Evolutionary conservation across 345 rosid genomes (phyloP).

Genomic region (Anacardium occidentale): DNA sequence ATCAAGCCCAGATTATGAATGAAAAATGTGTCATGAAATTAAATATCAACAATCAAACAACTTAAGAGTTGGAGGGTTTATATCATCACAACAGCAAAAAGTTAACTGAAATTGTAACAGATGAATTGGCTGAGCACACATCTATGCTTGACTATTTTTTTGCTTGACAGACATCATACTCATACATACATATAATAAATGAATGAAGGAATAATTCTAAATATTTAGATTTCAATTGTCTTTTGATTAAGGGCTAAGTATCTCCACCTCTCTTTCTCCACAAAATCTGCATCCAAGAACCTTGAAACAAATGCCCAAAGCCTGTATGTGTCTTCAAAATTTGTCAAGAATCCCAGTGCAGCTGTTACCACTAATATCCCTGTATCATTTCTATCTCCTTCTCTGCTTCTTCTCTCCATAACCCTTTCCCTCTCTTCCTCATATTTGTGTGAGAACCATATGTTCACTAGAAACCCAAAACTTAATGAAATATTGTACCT

Average conservation of each 20-base stretch:
- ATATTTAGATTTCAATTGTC: slow-evolving; percentile 41
- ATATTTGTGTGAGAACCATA: slow-evolving; percentile 33
- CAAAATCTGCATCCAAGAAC: slow-evolving; percentile 89
- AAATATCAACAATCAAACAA: too few species aligned
- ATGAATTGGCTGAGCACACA: too few species aligned
- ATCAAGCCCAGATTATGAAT: too few species aligned
- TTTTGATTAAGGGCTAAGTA: slow-evolving; percentile 66
- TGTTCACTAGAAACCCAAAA: slow-evolving; percentile 45
- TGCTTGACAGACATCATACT: slow-evolving; percentile 1
- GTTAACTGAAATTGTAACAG: too few species aligned
- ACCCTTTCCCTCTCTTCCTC: slow-evolving; percentile 31
- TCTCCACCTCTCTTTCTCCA: slow-evolving; percentile 93
- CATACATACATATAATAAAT: neutral
- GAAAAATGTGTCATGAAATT: too few species aligned
- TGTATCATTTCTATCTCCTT: slow-evolving; percentile 10
- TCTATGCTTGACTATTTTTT: too few species aligned
- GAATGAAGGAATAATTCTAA: slow-evolving; percentile 19
- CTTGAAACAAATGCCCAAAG: slow-evolving; percentile 76
- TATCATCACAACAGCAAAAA: too few species aligned
- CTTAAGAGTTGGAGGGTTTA: too few species aligned
- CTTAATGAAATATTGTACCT: slow-evolving; percentile 57
- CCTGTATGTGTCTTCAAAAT: slow-evolving; percentile 71
- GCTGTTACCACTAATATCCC: slow-evolving; percentile 57
- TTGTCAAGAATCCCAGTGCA: slow-evolving; percentile 64
- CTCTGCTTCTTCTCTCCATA: slow-evolving; percentile 26